phyloP scores from a whole-genome alignment of 2,329 filamentous ascomycete species.

The Teratosphaeriaceae sp. region DNA sequence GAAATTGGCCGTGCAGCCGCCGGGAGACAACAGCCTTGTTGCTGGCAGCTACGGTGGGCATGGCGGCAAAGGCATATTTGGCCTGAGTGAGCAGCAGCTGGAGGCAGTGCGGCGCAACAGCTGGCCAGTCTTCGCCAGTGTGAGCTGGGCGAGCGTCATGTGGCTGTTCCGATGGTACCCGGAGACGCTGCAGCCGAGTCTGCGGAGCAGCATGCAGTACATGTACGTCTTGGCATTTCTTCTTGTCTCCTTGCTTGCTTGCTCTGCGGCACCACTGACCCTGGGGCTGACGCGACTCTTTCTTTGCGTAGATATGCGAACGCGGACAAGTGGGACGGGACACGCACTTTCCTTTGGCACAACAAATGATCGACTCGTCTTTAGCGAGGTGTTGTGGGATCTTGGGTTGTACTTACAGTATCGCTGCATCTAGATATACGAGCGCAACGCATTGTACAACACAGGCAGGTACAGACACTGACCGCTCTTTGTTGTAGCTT shows the following conservation, averaged over 20 bases:
- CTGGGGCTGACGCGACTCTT: slow-evolving; percentile 25
- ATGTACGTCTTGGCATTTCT: slow-evolving; percentile 57
- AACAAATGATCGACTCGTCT: slow-evolving; percentile 47
- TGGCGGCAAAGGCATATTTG: slow-evolving; percentile 37
- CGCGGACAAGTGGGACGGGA: slow-evolving; percentile 80
- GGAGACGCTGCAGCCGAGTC: slow-evolving; percentile 80
- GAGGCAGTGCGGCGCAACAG: slow-evolving; percentile 53
- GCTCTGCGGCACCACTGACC: slow-evolving; percentile 14
- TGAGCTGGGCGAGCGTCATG: slow-evolving; percentile 94
- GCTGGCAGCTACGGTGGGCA: slow-evolving; percentile 32
- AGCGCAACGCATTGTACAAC: not conserved
- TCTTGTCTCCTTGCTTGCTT: slow-evolving; percentile 8
- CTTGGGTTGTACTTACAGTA: slow-evolving; percentile 7
- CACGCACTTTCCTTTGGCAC: slow-evolving; percentile 78
- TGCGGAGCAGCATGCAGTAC: slow-evolving; percentile 95
- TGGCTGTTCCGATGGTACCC: slow-evolving; percentile 90
- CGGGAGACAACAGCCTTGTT: slow-evolving; percentile 31
- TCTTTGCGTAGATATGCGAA: slow-evolving; percentile 56
- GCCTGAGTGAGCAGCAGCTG: slow-evolving; percentile 33
- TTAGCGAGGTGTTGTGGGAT: slow-evolving; percentile 3
- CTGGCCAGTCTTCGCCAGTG: slow-evolving; percentile 86
- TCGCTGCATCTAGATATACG: not conserved
- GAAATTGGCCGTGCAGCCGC: slow-evolving; percentile 68
- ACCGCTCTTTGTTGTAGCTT: slow-evolving; percentile 12
- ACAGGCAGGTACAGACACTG: not conserved